Evolutionary conservation across 768 basidiomycete genomes (phyloP), one percentile per base, ranked within the genome.

Genomic region (Asterophora parasitica): DNA sequence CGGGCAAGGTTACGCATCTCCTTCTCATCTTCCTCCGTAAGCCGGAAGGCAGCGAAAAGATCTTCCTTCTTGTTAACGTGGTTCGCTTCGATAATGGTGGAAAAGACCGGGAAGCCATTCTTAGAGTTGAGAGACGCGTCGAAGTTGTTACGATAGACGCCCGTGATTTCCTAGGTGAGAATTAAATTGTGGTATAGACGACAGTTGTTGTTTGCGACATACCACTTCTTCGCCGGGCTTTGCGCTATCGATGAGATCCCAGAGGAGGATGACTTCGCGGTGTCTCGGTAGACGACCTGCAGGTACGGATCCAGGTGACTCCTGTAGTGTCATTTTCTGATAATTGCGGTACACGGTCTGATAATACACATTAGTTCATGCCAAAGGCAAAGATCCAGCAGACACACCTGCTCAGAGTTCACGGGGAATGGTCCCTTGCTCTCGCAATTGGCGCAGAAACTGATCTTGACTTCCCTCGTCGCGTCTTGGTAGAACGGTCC

Each of bases 61-160:
- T 99, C 96, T 67, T 98, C 95, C 67, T 98, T 98, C 75, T 98
- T 97, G 74, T 96, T 97, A 62, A 99, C 75, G 63, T 98, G 94
- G 65, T 99, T 99, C 13, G 94, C 96, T 64, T 98, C 96, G 48
- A 99, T 87, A 54, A 99, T 79, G 16, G 96, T 99, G 7, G 93
- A 96, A 72, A 99, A 99, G 27, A 99, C 96, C 1, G 96, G 96
- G 72, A 99, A 99, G 6, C 96, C 96, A 58, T 99, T 98, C 71
- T 98, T 98, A 20, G 92, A 84, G 65, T 99, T 99, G 57, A 99
- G 81, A 2, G 94, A 91, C 16, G 95, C 93, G 61, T 98, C 96
- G 52, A 98, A 99, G 66, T 98, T 98, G 72, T 99, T 99, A 56
- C 94, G 83, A 65, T 99, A 99, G 55, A 98, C 82, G 41, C 95